A percentile compares a stretch with the other conserved stretches of the same genome.
Evolutionary conservation across 2,329 filamentous ascomycete species (phyloP).

Genomic region (Pseudogymnoascus destructans): DNA sequence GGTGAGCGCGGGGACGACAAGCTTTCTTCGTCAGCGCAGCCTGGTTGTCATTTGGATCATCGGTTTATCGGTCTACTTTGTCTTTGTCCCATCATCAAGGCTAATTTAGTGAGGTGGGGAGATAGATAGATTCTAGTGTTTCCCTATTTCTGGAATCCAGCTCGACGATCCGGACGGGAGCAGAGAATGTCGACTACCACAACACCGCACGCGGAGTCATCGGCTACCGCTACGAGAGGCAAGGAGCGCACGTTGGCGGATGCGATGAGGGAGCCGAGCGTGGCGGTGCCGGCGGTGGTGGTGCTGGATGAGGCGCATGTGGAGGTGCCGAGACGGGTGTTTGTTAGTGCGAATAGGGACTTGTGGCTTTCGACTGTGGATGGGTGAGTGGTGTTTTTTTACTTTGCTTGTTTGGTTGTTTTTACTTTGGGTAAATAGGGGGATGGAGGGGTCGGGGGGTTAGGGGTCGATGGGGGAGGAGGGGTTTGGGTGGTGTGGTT

Average conservation of each 20-base stretch:
- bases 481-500: conserved; percentile 7
- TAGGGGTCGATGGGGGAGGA: background rate
- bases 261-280: conserved; percentile 31
- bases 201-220: background rate
- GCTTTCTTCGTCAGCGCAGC: background rate
- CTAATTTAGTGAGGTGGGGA: background rate
- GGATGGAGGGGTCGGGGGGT: background rate
- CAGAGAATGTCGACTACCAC: background rate
- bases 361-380: conserved; percentile 38
- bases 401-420: background rate
- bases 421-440: background rate
- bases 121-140: background rate
- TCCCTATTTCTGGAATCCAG: background rate
- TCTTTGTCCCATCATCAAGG: background rate
- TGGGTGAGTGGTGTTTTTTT: conserved; percentile 28
- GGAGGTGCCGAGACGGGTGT: conserved; percentile 24
- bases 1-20: background rate
- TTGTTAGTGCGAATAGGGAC: conserved; percentile 32
- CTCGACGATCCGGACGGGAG: background rate
- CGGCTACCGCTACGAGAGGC: background rate
- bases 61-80: background rate
- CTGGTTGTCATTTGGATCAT: background rate
- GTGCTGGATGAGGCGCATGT: conserved; percentile 28
- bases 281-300: conserved; percentile 28
- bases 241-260: conserved; percentile 25